Percentiles rank a stretch among this genome's conserved stretches.
phyloP scores from a whole-genome alignment of 75 land plant species.

The Pseudotsuga menziesii region DNA sequence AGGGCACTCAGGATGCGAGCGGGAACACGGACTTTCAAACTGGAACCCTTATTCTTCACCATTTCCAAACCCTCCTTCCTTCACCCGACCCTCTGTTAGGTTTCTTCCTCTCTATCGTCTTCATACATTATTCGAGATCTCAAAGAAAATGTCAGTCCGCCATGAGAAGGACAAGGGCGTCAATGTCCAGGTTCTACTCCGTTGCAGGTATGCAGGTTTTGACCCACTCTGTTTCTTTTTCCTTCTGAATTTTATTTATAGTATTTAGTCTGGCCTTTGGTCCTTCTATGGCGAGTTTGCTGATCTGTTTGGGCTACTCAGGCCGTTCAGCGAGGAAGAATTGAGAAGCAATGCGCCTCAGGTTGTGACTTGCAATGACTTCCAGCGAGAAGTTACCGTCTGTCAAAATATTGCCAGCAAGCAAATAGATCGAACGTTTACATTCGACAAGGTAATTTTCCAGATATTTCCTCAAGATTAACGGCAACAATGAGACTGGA shows the following conservation, averaged over 20 bases:
- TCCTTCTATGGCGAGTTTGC: not conserved
- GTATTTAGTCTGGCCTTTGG: not conserved
- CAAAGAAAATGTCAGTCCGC: slow-evolving; percentile 16
- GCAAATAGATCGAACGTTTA: slow-evolving; percentile 72
- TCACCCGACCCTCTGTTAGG: not conserved
- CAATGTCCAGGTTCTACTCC: slow-evolving; percentile 66
- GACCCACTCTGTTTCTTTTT: not conserved
- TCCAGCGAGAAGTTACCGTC: slow-evolving; percentile 67
- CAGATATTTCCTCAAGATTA: not conserved
- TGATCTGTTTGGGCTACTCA: slow-evolving; percentile 7
- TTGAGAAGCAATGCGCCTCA: slow-evolving; percentile 73
- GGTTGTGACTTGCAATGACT: slow-evolving; percentile 76
- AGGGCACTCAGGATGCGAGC: slow-evolving; percentile 3
- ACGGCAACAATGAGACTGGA: not conserved
- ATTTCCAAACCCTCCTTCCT: not conserved
- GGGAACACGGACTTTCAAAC: slow-evolving; percentile 11
- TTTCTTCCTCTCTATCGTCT: not conserved
- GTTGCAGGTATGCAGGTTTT: slow-evolving; percentile 45
- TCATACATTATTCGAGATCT: not conserved
- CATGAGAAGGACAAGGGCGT: slow-evolving; percentile 63
- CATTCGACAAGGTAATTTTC: slow-evolving; percentile 70
- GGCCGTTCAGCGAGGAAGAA: slow-evolving; percentile 83
- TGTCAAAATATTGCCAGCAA: slow-evolving; percentile 79
- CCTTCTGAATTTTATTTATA: not conserved
- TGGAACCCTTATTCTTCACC: not conserved